Evolutionary conservation across 805 yeast species (phyloP).

Genomic region (Metschnikowia arizonensis): DNA sequence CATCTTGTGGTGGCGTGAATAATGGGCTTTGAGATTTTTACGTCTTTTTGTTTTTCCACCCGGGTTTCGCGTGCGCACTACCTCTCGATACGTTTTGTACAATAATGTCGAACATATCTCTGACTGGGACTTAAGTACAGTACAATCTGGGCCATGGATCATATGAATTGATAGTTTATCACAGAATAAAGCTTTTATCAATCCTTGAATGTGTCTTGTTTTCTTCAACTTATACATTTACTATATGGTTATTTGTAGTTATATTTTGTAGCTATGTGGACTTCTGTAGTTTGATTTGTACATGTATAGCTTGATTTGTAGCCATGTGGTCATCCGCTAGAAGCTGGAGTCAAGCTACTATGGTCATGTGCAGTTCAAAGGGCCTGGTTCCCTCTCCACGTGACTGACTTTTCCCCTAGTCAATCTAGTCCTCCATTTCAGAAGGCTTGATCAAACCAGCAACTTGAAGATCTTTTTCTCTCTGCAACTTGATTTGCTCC

Average conservation of each 20-base stretch:
- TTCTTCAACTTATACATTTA: background rate
- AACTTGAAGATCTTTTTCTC: conserved; percentile 76
- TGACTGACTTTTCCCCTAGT: conserved; percentile 22
- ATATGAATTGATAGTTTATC: no score
- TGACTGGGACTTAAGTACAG: background rate
- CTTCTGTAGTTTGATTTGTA: background rate
- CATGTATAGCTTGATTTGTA: background rate
- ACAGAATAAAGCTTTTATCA: no score
- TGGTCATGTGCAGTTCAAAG: background rate
- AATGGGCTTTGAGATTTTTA: background rate
- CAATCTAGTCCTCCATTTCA: conserved; percentile 69
- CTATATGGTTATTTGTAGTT: background rate
- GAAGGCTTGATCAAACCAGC: conserved; percentile 95
- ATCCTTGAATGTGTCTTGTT: background rate
- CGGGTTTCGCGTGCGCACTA: conserved; percentile 7
- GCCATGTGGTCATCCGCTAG: background rate
- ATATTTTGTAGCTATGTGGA: background rate
- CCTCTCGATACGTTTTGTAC: background rate
- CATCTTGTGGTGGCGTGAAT: conserved; percentile 1
- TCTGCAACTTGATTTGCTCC: conserved; percentile 66
- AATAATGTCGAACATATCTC: background rate
- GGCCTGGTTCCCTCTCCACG: background rate
- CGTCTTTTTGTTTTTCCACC: conserved; percentile 1
- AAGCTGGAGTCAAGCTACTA: background rate
- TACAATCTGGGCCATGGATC: background rate